Percentiles rank a stretch among this genome's conserved stretches.
Evolutionary conservation across 116 monocot genomes (phyloP).

Genomic region (Trichopus zeylanicus): DNA sequence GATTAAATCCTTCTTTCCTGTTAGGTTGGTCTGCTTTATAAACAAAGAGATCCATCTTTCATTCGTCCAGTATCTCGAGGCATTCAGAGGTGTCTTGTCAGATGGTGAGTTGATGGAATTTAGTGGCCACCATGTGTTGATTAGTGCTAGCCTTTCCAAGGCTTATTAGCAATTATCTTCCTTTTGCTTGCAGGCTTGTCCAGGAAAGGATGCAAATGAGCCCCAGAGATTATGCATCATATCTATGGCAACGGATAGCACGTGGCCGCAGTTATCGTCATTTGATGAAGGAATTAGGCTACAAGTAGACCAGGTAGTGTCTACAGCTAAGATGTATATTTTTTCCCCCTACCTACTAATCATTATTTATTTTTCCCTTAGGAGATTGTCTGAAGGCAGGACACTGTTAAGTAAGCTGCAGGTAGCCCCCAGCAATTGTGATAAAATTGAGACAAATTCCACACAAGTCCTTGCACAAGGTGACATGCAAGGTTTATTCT

Average conservation of each 20-base stretch:
- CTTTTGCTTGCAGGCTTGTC: slow-evolving; percentile 55
- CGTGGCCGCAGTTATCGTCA: slow-evolving; percentile 91
- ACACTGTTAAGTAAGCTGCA: no score
- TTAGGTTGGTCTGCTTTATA: slow-evolving; percentile 90
- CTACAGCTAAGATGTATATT: neutral
- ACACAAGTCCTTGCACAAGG: no score
- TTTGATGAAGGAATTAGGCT: slow-evolving; percentile 88
- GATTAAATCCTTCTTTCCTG: neutral
- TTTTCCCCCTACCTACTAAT: neutral
- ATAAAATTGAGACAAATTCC: no score
- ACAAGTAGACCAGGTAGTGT: slow-evolving; percentile 35
- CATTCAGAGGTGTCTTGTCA: slow-evolving; percentile 74
- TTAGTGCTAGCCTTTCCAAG: neutral
- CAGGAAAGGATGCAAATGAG: slow-evolving; percentile 67
- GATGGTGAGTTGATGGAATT: slow-evolving; percentile 58
- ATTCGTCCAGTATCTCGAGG: slow-evolving; percentile 73
- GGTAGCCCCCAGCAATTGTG: no score
- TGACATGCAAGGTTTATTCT: no score
- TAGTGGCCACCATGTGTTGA: neutral
- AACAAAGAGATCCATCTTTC: slow-evolving; percentile 87
- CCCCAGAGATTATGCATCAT: slow-evolving; percentile 41
- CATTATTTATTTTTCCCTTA: neutral
- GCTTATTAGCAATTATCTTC: slow-evolving; percentile 5
- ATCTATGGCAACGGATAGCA: slow-evolving; percentile 64
- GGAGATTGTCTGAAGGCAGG: neutral